A percentile compares a stretch with the other conserved stretches of the same genome.
Evolutionary conservation across 768 basidiomycete species (phyloP).

Genomic region (Mycena vitilis): DNA sequence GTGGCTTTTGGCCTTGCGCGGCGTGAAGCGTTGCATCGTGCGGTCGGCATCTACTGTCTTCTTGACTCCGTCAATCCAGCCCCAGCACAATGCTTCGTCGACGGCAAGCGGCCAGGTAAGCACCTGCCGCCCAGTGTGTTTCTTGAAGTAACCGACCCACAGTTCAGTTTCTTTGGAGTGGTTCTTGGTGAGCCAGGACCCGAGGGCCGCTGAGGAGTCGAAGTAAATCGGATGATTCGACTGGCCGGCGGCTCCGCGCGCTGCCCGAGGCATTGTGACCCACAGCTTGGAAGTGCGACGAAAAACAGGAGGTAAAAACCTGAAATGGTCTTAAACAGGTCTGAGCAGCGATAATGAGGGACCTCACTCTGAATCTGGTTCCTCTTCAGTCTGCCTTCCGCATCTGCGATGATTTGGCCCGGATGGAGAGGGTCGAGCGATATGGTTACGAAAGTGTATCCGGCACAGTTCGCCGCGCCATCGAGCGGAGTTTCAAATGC

Average conservation of each 20-base stretch:
- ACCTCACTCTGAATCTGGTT: too few relatives aligned
- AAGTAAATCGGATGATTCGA: slow-evolving; percentile 12
- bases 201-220: slow-evolving; percentile 3
- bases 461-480: too few relatives aligned
- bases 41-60: slow-evolving; percentile 27
- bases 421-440: too few relatives aligned
- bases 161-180: slow-evolving; percentile 10
- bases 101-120: slow-evolving; percentile 13
- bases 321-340: too few relatives aligned
- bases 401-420: too few relatives aligned
- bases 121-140: slow-evolving; percentile 23
- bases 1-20: slow-evolving; percentile 29
- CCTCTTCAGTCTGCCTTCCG: too few relatives aligned
- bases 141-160: slow-evolving; percentile 24
- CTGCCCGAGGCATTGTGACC: slow-evolving; percentile 6
- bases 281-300: not conserved
- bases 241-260: not conserved
- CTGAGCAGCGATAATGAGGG: too few relatives aligned
- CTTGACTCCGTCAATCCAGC: slow-evolving; percentile 26
- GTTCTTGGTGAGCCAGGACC: slow-evolving; percentile 14
- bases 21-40: slow-evolving; percentile 27
- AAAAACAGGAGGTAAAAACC: too few relatives aligned
- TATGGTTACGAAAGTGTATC: too few relatives aligned
- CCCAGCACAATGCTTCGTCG: slow-evolving; percentile 31
- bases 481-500: too few relatives aligned